Conservation (phyloP, 305 asterid species). For the Andrographis paniculata region DNA sequence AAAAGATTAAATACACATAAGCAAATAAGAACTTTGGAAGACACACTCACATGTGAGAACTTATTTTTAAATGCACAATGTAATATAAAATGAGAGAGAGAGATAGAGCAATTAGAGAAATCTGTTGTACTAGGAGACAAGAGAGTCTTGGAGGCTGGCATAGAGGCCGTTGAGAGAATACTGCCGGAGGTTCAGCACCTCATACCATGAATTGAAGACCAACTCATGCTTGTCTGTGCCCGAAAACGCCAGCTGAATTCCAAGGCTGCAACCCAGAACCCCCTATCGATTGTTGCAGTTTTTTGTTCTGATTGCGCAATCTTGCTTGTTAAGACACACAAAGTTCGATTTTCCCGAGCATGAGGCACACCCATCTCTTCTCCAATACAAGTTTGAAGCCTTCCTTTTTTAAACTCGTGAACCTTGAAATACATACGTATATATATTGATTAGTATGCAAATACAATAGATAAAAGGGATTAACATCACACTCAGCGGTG, state of each 20-base stretch:
- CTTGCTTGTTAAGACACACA: conserved; percentile 84
- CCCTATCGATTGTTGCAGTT: conserved; percentile 72
- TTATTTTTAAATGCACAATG: no score
- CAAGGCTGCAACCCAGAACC: conserved; percentile 76
- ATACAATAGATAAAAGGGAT: no score
- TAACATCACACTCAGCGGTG: no score
- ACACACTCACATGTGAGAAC: no score
- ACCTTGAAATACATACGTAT: conserved; percentile 36
- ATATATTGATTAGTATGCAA: no score
- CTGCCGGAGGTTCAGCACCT: conserved; percentile 83
- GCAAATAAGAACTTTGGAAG: no score
- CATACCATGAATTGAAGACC: conserved; percentile 93
- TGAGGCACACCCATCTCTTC: conserved; percentile 81
- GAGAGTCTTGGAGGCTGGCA: conserved; percentile 61
- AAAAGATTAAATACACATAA: no score
- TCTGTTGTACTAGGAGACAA: conserved; percentile 65
- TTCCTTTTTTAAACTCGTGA: conserved; percentile 81
- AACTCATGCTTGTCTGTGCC: conserved; percentile 86
- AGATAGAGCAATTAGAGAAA: no score
- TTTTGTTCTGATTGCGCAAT: conserved; percentile 76
- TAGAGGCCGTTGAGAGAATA: conserved; percentile 78
- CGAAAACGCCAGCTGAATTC: conserved; percentile 84
- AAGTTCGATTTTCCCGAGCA: conserved; percentile 62
- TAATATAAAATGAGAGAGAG: no score
- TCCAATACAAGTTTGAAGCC: conserved; percentile 92